Evolutionary conservation across 345 rosid species (phyloP).

Genomic region (Gossypium turneri): DNA sequence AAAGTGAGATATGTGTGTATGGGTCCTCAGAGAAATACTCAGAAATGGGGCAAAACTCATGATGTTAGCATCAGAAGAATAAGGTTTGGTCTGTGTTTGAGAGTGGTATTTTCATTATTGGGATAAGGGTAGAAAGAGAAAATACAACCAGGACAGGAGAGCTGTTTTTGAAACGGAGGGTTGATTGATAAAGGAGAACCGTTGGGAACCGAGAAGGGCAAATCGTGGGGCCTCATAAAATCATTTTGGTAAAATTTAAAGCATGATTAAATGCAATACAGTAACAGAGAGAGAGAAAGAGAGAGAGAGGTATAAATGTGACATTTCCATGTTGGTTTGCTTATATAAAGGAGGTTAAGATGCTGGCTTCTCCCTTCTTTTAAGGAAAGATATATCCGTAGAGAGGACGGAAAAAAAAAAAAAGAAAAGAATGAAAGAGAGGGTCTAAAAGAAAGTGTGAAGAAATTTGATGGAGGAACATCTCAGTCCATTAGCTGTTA

Average conservation of each 20-base stretch:
- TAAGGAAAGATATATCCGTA: conserved; percentile 27
- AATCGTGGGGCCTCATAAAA: conserved; percentile 36
- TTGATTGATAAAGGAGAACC: conserved; percentile 19
- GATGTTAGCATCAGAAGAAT: conserved; percentile 22
- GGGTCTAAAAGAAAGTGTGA: conserved; percentile 1
- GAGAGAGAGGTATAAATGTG: conserved; percentile 28
- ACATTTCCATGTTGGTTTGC: conserved; percentile 30
- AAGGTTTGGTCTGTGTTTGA: conserved; percentile 27
- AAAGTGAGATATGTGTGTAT: conserved; percentile 14
- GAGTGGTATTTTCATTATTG: neutral
- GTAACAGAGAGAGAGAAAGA: neutral
- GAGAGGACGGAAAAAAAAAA: conserved; percentile 12
- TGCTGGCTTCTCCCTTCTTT: conserved; percentile 46
- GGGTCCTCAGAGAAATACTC: conserved; percentile 11
- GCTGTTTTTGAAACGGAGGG: conserved; percentile 26
- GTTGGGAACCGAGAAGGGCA: conserved; percentile 28
- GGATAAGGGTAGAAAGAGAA: neutral
- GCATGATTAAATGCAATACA: conserved; percentile 26
- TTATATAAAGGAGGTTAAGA: conserved; percentile 56
- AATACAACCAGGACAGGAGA: conserved; percentile 16
- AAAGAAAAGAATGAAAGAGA: neutral
- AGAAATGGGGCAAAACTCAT: conserved; percentile 11
- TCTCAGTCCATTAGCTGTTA: conserved; percentile 71
- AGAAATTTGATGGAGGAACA: conserved; percentile 69
- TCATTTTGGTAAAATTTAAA: conserved; percentile 32